phyloP scores from a whole-genome alignment of 495 filamentous ascomycete species.

The Aspergillus heteromorphus region DNA sequence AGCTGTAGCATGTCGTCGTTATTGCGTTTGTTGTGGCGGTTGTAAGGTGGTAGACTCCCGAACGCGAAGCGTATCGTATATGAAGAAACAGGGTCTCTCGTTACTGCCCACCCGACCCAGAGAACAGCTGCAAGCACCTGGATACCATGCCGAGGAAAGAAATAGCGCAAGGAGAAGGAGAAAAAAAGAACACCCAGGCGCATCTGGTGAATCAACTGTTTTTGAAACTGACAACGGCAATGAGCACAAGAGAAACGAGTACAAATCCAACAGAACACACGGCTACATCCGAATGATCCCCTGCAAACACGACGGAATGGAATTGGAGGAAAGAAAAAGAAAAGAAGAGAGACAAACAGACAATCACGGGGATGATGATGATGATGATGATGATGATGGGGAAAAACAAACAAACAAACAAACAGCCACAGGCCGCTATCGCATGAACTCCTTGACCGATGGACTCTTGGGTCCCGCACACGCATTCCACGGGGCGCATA shows the following conservation, averaged over 20 bases:
- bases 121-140: not conserved
- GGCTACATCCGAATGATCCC: slow-evolving; percentile 12
- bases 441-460: slow-evolving; percentile 19
- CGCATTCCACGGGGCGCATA: slow-evolving; percentile 8
- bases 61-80: not conserved
- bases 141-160: too few relatives aligned
- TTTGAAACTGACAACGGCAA: slow-evolving; percentile 4
- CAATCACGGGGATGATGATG: too few relatives aligned
- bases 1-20: too few relatives aligned
- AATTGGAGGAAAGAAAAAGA: not conserved
- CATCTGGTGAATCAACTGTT: slow-evolving; percentile 3
- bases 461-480: slow-evolving; percentile 8
- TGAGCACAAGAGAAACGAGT: not conserved
- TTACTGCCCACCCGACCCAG: not conserved
- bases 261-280: slow-evolving; percentile 6
- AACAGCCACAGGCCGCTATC: slow-evolving; percentile 15
- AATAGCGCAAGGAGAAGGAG: not conserved
- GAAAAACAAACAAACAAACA: too few relatives aligned
- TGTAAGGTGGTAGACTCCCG: not conserved
- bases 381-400: too few relatives aligned
- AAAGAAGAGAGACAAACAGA: slow-evolving; percentile 2
- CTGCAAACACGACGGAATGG: not conserved
- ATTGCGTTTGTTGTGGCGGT: too few relatives aligned
- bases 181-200: not conserved
- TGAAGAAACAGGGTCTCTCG: not conserved